A percentile compares a stretch with the other conserved stretches of the same genome.
These are phyloP conservation scores for Hyphopichia homilentoma DNA, from an alignment of 805 yeast species.

Conservation along the genomic window DNA sequence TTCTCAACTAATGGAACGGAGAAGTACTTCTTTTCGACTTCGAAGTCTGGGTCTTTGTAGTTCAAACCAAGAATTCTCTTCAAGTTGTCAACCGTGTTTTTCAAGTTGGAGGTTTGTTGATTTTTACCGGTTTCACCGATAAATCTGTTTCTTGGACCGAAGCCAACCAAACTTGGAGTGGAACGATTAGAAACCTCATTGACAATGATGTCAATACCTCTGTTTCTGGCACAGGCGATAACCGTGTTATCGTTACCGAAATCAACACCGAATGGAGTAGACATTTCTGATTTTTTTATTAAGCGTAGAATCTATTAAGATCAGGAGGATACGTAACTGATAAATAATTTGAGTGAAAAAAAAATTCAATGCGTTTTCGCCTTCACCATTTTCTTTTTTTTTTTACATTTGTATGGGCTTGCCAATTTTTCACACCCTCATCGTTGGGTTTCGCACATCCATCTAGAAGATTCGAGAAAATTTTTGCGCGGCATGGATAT, in stretches of 20 bases:
- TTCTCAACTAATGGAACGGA: constrained; percentile 68
- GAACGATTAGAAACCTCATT: constrained; percentile 98
- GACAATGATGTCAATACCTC: constrained; percentile 97
- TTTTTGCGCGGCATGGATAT: no score
- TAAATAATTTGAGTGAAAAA: constrained; percentile 2
- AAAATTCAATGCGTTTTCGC: no score
- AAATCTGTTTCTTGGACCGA: constrained; percentile 83
- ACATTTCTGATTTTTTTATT: constrained; percentile 46
- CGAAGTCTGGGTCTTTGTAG: constrained; percentile 71
- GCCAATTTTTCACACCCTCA: background rate
- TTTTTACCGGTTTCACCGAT: constrained; percentile 96
- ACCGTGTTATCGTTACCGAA: constrained; percentile 94
- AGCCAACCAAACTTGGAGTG: constrained; percentile 89
- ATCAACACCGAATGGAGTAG: constrained; percentile 96
- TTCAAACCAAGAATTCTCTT: constrained; percentile 88
- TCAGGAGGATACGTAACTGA: constrained; percentile 2
- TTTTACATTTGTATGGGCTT: background rate
- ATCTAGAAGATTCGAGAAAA: constrained; percentile 24
- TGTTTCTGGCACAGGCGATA: constrained; percentile 92
- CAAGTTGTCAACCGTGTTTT: constrained; percentile 92
- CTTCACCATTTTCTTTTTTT: constrained; percentile 4
- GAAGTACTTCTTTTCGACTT: constrained; percentile 68
- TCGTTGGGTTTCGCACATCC: constrained; percentile 3
- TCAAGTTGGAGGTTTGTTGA: constrained; percentile 93
- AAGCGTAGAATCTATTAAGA: no score